A percentile compares a stretch with the other conserved stretches of the same genome.
Evolutionary conservation across 2,329 filamentous ascomycete species (phyloP).

Genomic region (Blastomyces silverae): DNA sequence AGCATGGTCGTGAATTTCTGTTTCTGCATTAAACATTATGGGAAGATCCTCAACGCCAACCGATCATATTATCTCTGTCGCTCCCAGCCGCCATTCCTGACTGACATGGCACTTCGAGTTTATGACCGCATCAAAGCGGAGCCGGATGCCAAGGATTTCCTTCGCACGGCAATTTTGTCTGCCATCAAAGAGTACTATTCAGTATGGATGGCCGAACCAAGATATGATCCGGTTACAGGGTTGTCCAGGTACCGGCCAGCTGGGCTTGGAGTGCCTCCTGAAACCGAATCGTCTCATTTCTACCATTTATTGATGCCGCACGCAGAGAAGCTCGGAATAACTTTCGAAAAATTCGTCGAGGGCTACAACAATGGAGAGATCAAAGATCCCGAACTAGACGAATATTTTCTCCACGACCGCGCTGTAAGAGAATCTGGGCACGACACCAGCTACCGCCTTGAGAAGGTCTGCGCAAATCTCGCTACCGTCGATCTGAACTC

Average conservation of each 20-base stretch:
- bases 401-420: conserved; percentile 93
- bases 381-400: conserved; percentile 78
- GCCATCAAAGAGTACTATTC: conserved; percentile 96
- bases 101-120: conserved; percentile 90
- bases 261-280: conserved; percentile 78
- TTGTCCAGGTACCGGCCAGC: conserved; percentile 79
- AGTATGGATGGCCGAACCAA: conserved; percentile 75
- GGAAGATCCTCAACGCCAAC: conserved; percentile 96
- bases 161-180: conserved; percentile 71
- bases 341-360: conserved; percentile 73
- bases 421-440: conserved; percentile 94
- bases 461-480: conserved; percentile 77
- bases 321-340: conserved; percentile 73
- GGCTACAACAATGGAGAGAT: conserved; percentile 78
- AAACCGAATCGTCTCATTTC: conserved; percentile 85
- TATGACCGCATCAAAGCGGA: conserved; percentile 91
- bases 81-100: conserved; percentile 93
- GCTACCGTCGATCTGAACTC: conserved; percentile 95
- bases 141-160: conserved; percentile 70
- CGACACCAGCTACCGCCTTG: conserved; percentile 90
- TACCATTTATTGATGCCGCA: conserved; percentile 76
- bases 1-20: conserved; percentile 94
- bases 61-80: conserved; percentile 90
- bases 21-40: conserved; percentile 97
- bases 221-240: conserved; percentile 68